Percentiles rank a stretch among this genome's conserved stretches.
phyloP scores from a whole-genome alignment of 306 rosid genomes.

The Delonix regia region DNA sequence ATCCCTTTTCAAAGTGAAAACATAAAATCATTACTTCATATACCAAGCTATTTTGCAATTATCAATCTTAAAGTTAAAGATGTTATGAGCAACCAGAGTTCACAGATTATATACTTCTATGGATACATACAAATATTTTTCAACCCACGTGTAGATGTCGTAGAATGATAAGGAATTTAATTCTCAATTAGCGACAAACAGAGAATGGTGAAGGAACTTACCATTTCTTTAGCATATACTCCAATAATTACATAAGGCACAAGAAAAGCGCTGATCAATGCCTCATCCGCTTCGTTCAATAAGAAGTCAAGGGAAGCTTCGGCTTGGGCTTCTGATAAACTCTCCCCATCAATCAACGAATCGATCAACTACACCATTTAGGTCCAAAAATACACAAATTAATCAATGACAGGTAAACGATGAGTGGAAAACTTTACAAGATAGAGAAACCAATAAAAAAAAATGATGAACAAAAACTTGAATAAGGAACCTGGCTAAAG shows the following conservation, averaged over 20 bases:
- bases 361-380: constrained; percentile 56
- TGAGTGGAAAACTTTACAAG: background rate
- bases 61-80: too few species aligned
- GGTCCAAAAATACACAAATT: constrained; percentile 9
- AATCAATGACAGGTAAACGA: background rate
- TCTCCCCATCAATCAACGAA: too few species aligned
- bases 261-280: too few species aligned
- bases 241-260: too few species aligned
- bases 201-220: constrained; percentile 34
- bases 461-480: background rate
- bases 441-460: background rate
- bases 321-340: too few species aligned
- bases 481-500: constrained; percentile 44
- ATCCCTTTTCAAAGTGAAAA: too few species aligned
- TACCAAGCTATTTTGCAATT: too few species aligned
- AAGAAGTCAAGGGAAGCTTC: too few species aligned
- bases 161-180: background rate
- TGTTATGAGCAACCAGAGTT: too few species aligned
- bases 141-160: constrained; percentile 3
- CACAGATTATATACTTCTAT: background rate
- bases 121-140: background rate
- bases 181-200: background rate
- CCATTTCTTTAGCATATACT: constrained; percentile 77
- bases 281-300: too few species aligned
- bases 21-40: too few species aligned